Evolutionary conservation across 176 grass and related monocot genomes (phyloP), one percentile per base, ranked within the genome.

Genomic region (Aegilops sharonensis): DNA sequence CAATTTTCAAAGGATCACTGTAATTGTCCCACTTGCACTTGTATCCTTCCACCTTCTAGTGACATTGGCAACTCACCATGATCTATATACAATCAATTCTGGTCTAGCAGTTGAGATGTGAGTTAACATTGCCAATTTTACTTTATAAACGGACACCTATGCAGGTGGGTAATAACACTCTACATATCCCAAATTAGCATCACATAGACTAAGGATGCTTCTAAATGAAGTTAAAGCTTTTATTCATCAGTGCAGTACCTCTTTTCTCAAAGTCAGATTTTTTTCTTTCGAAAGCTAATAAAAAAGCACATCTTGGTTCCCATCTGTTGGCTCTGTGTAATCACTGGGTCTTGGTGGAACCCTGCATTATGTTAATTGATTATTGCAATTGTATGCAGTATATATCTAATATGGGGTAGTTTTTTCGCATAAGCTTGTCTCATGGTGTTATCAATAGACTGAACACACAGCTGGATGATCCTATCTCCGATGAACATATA

Each of bases 271-370:
- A 47, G 64, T 15, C 59, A 78, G 54, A 21, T 8, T 36, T 52
- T 7, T 85, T 85, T 42, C 21, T 77, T 20, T 85, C 36, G 1
- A 37, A 85, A 59, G n/a, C 6, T 67, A 57, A 83, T 9, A 70
- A 18, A n/a, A 68, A 11, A 14, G 71, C 30, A 8, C 39, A 34
- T 72, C 6, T 57, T 15, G 10, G 29, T 78, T 84, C 27, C 72
- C 11, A 23, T 65, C 17, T 76, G 31, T 64, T 64, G 5, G n/a
- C 29, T 75, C 74, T 43, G 31, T 75, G 3, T 64, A 54, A 84
- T 84, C 75, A 59, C 81, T 32, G 60, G 23, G 35, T 9, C 9
- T 74, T 64, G 57, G 21, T 31, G 17, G 42, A 75, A 61, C 4
- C 60, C 11, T 64, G 30, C 57, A 64, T 65, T 65, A 17, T 76